These are phyloP conservation scores for Debaryomyces sp. DNA, from an alignment of 1,139 yeast genomes.

Conservation along the genomic window DNA sequence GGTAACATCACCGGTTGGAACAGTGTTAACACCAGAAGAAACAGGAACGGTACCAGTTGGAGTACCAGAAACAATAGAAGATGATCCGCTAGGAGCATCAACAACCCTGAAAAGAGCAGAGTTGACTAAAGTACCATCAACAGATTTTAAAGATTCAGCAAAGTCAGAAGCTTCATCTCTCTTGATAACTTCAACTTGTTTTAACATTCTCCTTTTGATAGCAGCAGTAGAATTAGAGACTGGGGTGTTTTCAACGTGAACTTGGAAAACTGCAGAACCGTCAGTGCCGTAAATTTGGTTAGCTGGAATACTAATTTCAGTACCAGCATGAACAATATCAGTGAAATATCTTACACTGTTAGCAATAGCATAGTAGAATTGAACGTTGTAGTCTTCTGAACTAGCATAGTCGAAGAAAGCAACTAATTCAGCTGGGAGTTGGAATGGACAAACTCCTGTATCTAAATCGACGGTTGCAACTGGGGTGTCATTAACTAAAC, in stretches of 20 bases:
- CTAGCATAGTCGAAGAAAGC: conserved; percentile 29
- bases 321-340: conserved; percentile 41
- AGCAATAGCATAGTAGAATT: conserved; percentile 40
- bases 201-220: conserved; percentile 43
- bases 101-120: conserved; percentile 26
- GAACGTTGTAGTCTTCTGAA: conserved; percentile 35
- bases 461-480: conserved; percentile 43
- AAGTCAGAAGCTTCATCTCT: conserved; percentile 39
- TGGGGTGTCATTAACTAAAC: conserved; percentile 36
- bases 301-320: conserved; percentile 39
- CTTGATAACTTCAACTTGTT: conserved; percentile 18
- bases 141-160: conserved; percentile 28
- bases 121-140: conserved; percentile 29
- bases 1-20: conserved; percentile 14
- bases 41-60: conserved; percentile 15
- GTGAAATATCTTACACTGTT: conserved; percentile 29
- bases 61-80: conserved; percentile 16
- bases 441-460: conserved; percentile 45
- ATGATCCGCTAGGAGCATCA: conserved; percentile 15
- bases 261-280: conserved; percentile 32
- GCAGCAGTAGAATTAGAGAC: conserved; percentile 45
- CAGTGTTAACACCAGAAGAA: conserved; percentile 15
- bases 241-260: conserved; percentile 31
- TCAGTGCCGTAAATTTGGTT: conserved; percentile 25
- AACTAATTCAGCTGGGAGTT: conserved; percentile 33